Conservation (phyloP, 257 asterid species). For the Ehretia macrophylla region DNA sequence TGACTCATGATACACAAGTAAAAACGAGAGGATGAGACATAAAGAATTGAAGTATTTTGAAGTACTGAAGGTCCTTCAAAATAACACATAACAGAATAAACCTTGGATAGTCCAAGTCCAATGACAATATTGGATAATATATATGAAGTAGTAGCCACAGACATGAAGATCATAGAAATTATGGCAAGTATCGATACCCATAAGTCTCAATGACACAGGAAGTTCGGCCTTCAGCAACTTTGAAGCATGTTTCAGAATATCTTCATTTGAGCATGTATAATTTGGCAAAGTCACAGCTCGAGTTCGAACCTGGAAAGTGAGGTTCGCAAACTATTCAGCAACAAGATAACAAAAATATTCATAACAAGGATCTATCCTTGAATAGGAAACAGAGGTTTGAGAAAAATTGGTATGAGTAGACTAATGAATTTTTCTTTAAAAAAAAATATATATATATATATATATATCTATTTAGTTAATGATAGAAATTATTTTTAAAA, state of each 20-base stretch:
- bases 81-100: background rate
- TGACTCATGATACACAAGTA: background rate
- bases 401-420: background rate
- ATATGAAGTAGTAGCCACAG: background rate
- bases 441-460: too few relatives aligned
- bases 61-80: conserved; percentile 1
- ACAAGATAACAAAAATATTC: conserved; percentile 5
- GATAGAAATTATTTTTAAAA: too few relatives aligned
- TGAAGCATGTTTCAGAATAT: conserved; percentile 74
- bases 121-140: background rate
- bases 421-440: background rate
- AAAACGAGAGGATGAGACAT: background rate
- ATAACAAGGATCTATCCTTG: background rate
- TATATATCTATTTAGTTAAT: background rate
- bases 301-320: conserved; percentile 61
- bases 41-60: background rate
- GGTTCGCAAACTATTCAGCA: conserved; percentile 18
- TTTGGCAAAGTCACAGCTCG: conserved; percentile 78
- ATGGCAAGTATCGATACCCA: conserved; percentile 41
- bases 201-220: conserved; percentile 82
- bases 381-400: background rate
- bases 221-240: conserved; percentile 91
- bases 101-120: background rate
- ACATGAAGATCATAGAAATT: too few relatives aligned
- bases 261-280: conserved; percentile 64